Evolutionary conservation across 169 alveolate genomes (phyloP).

Genomic region (Plasmodium knowlesi): DNA sequence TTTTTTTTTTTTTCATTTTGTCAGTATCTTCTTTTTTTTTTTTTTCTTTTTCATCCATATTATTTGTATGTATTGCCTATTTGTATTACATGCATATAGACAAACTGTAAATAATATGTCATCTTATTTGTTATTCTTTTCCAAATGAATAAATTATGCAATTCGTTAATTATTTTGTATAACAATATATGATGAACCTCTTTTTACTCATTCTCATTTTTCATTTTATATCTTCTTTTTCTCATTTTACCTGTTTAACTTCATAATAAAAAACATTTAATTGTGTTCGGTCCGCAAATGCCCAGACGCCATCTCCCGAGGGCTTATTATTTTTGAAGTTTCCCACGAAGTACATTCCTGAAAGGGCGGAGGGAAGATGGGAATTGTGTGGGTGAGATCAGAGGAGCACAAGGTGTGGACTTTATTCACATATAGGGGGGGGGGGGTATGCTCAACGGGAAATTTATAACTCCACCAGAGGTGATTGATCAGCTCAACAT

Average conservation of each 20-base stretch:
- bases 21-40: neutral
- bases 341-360: constrained; percentile 54
- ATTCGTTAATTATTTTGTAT: neutral
- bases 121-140: neutral
- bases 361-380: neutral
- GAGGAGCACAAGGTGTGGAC: neutral
- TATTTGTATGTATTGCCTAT: neutral
- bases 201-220: neutral
- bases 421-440: neutral
- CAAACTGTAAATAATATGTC: constrained; percentile 1
- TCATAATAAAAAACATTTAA: constrained; percentile 49
- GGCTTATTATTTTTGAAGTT: constrained; percentile 42
- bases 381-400: neutral
- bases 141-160: neutral
- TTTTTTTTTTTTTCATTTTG: neutral
- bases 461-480: neutral
- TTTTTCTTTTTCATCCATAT: neutral
- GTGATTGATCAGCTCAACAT: neutral
- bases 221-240: neutral
- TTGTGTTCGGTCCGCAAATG: constrained; percentile 40
- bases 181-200: neutral
- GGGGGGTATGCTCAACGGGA: neutral
- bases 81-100: neutral
- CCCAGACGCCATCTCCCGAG: constrained; percentile 45
- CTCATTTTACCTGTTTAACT: constrained; percentile 13